These are phyloP conservation scores for Arctium lappa DNA, from an alignment of 129 eudicot genomes.

Conservation along the genomic window DNA sequence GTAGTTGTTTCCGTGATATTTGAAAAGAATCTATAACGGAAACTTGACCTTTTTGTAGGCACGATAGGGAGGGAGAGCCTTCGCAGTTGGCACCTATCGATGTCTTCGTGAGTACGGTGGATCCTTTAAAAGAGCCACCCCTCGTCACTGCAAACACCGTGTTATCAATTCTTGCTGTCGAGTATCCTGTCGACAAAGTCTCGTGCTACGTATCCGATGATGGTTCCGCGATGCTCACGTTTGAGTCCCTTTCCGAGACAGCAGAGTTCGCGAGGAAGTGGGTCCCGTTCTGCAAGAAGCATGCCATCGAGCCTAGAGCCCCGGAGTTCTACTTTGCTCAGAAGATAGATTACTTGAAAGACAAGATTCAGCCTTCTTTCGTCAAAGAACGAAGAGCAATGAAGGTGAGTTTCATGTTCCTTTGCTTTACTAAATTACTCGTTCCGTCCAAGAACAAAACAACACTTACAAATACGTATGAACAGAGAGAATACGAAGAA, in stretches of 20 bases:
- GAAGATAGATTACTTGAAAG: constrained; percentile 86
- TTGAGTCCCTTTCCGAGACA: constrained; percentile 48
- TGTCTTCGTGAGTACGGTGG: constrained; percentile 91
- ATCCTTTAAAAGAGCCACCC: constrained; percentile 85
- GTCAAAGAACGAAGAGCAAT: constrained; percentile 87
- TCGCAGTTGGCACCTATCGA: constrained; percentile 84
- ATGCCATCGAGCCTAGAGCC: constrained; percentile 80
- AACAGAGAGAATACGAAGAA: constrained; percentile 81
- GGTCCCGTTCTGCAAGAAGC: constrained; percentile 93
- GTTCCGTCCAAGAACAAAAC: no score
- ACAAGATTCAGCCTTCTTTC: constrained; percentile 84
- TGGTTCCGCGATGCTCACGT: constrained; percentile 49
- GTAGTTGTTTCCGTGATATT: not conserved
- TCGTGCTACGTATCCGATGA: constrained; percentile 63
- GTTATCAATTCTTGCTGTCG: constrained; percentile 77
- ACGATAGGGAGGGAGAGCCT: constrained; percentile 87
- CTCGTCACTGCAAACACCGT: constrained; percentile 81
- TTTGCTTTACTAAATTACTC: no score
- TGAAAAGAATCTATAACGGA: not conserved
- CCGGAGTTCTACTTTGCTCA: constrained; percentile 90
- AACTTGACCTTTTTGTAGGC: constrained; percentile 29
- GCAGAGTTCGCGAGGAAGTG: constrained; percentile 54
- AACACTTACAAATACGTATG: not conserved
- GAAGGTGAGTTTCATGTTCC: constrained; percentile 49
- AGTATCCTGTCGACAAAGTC: constrained; percentile 86